Conservation (phyloP, 2,329 filamentous ascomycete species). For the Aureobasidium sp. region DNA sequence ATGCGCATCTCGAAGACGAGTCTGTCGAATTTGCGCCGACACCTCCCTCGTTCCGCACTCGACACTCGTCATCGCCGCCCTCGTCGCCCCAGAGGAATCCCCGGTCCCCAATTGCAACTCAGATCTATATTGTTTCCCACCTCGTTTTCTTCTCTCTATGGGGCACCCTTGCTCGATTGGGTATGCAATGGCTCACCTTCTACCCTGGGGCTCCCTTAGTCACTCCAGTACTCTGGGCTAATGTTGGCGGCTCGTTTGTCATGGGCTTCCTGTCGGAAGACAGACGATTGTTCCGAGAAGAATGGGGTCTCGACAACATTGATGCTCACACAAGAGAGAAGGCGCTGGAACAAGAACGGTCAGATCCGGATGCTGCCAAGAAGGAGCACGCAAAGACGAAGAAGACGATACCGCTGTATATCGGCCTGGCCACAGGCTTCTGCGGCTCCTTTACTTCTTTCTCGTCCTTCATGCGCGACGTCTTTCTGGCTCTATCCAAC, state of each 20-base stretch:
- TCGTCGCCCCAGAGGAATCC: background rate
- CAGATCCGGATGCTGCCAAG: slow-evolving; percentile 28
- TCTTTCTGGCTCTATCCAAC: slow-evolving; percentile 72
- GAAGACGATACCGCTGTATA: slow-evolving; percentile 81
- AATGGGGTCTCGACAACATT: slow-evolving; percentile 44
- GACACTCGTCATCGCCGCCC: slow-evolving; percentile 12
- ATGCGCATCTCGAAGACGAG: slow-evolving; percentile 18
- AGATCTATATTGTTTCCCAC: slow-evolving; percentile 63
- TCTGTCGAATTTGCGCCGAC: slow-evolving; percentile 41
- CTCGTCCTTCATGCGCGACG: slow-evolving; percentile 73
- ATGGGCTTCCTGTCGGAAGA: slow-evolving; percentile 86
- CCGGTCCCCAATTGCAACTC: slow-evolving; percentile 22
- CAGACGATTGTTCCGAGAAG: slow-evolving; percentile 60
- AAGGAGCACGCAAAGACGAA: slow-evolving; percentile 47
- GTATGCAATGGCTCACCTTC: slow-evolving; percentile 67
- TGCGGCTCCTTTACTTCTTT: slow-evolving; percentile 89
- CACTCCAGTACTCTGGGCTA: slow-evolving; percentile 77
- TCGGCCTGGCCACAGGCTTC: slow-evolving; percentile 78
- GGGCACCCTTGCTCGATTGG: slow-evolving; percentile 75
- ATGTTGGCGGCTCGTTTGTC: slow-evolving; percentile 69
- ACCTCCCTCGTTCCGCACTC: slow-evolving; percentile 1
- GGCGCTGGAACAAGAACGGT: slow-evolving; percentile 27
- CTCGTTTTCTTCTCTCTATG: slow-evolving; percentile 81
- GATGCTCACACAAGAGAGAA: slow-evolving; percentile 18
- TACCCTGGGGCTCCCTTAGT: slow-evolving; percentile 70